Percentiles rank a stretch among this genome's conserved stretches.
Evolutionary conservation across 129 eudicot species (phyloP).

Genomic region (Helianthus annuus): DNA sequence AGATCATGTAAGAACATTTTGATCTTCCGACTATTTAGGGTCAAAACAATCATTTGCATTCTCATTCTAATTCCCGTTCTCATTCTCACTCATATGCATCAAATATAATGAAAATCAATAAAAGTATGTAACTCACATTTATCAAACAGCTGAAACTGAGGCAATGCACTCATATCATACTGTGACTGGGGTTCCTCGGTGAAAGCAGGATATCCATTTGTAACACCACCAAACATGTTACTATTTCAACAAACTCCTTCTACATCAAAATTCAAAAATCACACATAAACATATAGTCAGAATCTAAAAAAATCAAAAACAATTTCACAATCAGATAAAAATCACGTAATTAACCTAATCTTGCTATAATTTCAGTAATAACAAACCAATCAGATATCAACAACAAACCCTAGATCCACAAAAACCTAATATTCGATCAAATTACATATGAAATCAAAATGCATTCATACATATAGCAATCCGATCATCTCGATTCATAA

Average conservation of each 20-base stretch:
- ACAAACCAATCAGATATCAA: neutral
- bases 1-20: neutral
- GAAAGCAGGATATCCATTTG: conserved; percentile 14
- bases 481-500: no score
- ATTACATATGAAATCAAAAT: no score
- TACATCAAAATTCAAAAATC: conserved; percentile 22
- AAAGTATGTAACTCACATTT: conserved; percentile 43
- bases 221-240: conserved; percentile 16
- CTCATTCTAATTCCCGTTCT: neutral
- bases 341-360: neutral
- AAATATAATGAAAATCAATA: no score
- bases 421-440: no score
- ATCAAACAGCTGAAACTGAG: conserved; percentile 57
- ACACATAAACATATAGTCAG: neutral
- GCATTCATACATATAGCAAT: no score
- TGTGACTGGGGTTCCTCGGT: conserved; percentile 19
- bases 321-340: neutral
- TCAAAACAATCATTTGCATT: neutral
- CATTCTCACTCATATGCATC: neutral
- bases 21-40: neutral
- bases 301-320: conserved; percentile 5
- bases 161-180: conserved; percentile 44
- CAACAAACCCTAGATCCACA: neutral
- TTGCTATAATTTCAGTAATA: neutral
- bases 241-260: neutral